Evolutionary conservation across 2,329 filamentous ascomycete species (phyloP).

Genomic region (Fusarium sp.): DNA sequence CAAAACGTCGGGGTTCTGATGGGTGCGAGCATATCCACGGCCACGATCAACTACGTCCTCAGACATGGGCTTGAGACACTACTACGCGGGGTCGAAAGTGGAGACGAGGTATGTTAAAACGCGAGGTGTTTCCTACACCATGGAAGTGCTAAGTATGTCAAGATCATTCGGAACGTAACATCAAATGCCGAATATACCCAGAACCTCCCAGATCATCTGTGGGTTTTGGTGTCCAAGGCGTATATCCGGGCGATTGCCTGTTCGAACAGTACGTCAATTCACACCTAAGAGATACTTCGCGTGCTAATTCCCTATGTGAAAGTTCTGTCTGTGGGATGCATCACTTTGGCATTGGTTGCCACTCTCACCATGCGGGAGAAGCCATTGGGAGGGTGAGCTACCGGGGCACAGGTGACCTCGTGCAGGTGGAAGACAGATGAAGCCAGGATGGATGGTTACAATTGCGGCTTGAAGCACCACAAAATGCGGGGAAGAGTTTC

Average conservation of each 20-base stretch:
- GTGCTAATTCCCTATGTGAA: background rate
- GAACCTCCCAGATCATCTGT: background rate
- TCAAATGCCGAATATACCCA: background rate
- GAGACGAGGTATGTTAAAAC: background rate
- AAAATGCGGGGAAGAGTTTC: background rate
- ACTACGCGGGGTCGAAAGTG: accelerated
- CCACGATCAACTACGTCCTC: background rate
- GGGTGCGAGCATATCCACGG: background rate
- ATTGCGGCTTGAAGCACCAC: background rate
- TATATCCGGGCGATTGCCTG: background rate
- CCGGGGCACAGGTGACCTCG: background rate
- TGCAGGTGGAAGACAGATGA: background rate
- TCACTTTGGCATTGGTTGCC: background rate
- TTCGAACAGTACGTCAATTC: background rate
- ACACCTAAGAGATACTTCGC: accelerated
- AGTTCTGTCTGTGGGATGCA: background rate
- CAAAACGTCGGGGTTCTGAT: background rate
- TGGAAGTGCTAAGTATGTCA: background rate
- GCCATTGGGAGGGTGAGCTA: background rate
- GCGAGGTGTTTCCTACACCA: background rate
- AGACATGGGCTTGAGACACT: background rate
- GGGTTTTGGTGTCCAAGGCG: background rate
- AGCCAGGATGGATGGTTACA: background rate
- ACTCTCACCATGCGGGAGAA: background rate
- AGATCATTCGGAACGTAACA: background rate